Conservation (phyloP, 192 early-diverging fungal species). For the Rhizophagus prolifer region DNA sequence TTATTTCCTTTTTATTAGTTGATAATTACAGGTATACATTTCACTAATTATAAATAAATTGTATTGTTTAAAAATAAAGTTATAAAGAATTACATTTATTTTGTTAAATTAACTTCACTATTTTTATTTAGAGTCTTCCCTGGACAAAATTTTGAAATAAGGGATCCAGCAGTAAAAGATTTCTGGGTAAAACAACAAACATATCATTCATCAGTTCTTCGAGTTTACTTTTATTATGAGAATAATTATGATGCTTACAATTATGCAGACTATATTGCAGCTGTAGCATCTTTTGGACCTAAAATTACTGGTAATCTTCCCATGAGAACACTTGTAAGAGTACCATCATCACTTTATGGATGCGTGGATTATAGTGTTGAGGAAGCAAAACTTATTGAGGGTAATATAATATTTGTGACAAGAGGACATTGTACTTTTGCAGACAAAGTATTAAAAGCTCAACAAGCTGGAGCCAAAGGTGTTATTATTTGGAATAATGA, state of each 20-base stretch:
- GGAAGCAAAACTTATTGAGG: constrained; percentile 29
- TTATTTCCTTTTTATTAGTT: not conserved
- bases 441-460: constrained; percentile 44
- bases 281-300: constrained; percentile 30
- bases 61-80: not conserved
- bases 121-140: constrained; percentile 28
- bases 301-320: not conserved
- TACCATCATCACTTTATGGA: constrained; percentile 29
- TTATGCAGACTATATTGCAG: constrained; percentile 11
- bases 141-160: constrained; percentile 33
- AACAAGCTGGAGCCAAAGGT: constrained; percentile 42
- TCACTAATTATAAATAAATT: not conserved
- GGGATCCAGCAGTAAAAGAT: constrained; percentile 19
- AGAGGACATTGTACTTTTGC: constrained; percentile 47
- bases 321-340: constrained; percentile 16
- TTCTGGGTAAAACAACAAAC: constrained; percentile 28
- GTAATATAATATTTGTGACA: constrained; percentile 42
- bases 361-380: constrained; percentile 37
- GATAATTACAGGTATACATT: constrained; percentile 25
- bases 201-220: not conserved
- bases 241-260: not conserved
- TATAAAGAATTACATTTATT: not conserved
- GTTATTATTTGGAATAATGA: constrained; percentile 45
- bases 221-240: not conserved
- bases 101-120: not conserved